These are phyloP conservation scores for Diaporthe capsici DNA, from an alignment of 2,329 filamentous ascomycete species.

Conservation along the genomic window DNA sequence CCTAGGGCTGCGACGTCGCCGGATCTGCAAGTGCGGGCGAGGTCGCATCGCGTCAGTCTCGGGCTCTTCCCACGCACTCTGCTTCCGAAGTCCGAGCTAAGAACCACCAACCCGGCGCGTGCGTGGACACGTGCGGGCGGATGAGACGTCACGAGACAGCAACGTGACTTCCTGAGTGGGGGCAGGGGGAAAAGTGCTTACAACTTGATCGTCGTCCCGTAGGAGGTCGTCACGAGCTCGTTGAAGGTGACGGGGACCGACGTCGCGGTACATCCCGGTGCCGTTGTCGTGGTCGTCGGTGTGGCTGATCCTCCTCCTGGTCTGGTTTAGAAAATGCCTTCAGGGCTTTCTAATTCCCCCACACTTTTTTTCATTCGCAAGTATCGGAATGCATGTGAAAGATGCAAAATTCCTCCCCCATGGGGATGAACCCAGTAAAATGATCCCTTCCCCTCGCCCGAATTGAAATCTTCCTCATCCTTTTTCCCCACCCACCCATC, in stretches of 20 bases:
- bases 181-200: slow-evolving; percentile 38
- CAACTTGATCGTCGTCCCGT: slow-evolving; percentile 47
- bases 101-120: slow-evolving; percentile 13
- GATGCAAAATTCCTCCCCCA: neutral
- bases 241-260: slow-evolving; percentile 48
- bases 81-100: neutral
- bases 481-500: neutral
- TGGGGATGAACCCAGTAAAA: slow-evolving; percentile 15
- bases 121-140: slow-evolving; percentile 13
- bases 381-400: neutral
- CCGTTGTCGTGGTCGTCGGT: slow-evolving; percentile 33
- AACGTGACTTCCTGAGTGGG: slow-evolving; percentile 7
- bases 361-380: neutral
- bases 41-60: neutral
- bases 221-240: slow-evolving; percentile 45
- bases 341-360: no score
- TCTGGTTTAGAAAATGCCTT: neutral
- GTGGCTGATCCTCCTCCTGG: slow-evolving; percentile 45
- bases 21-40: slow-evolving; percentile 37
- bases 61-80: neutral
- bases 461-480: no score
- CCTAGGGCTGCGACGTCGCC: slow-evolving; percentile 57
- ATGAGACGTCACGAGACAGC: slow-evolving; percentile 11
- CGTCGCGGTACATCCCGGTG: slow-evolving; percentile 33
- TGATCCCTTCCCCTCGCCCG: neutral